Base-by-base conservation (phyloP, 257 asterid genomes). In the Echites panduratus region DNA sequence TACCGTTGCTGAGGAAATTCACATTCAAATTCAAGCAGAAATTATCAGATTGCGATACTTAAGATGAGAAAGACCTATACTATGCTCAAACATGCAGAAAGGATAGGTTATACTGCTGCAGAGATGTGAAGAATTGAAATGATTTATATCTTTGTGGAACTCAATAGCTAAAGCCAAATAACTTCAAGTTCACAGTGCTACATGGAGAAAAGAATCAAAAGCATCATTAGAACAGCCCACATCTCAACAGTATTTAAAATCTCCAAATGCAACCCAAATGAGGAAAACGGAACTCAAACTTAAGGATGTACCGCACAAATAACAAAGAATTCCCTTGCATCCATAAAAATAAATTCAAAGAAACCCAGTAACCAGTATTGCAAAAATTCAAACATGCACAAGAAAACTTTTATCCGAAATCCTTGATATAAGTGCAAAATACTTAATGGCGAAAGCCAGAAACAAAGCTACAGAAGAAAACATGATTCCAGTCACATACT, bases 361-460 rank as follows among this genome's bases (percentile, higher is more conserved):
- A 70, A 19, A 7, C n/a, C 47, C 66, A 61, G 35, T 58, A 32
- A 35, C 43, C 59, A 5, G 45, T 26, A 70, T 58, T 22, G 40
- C 13, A 29, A 52, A 35, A 59, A 75, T 52, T 47, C 13, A 22
- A 76, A 69, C 22, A 54, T 47, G 65, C 49, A 38, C 14, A n/a
- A 8, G 68, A 64, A 16, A 41, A 41, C 19, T 3, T 19, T 7
- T 17, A 19, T 44, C 6, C 47, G 26, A 58, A 26, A 26, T 4
- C 27, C 26, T 7, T 5, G 20, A 63, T 38, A 4, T 19, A 73
- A 29, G 17, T 24, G 17, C 70, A 47, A 2, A 44, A 16, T 6
- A 47, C 4, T 1, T 3, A 22, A 63, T 73, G 43, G 32, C 29
- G 26, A 13, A 35, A 47, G 8, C 70, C 5, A 22, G 22, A 68